phyloP scores from a whole-genome alignment of 1,139 yeast species.

The Magnusiomyces suaveolens region DNA sequence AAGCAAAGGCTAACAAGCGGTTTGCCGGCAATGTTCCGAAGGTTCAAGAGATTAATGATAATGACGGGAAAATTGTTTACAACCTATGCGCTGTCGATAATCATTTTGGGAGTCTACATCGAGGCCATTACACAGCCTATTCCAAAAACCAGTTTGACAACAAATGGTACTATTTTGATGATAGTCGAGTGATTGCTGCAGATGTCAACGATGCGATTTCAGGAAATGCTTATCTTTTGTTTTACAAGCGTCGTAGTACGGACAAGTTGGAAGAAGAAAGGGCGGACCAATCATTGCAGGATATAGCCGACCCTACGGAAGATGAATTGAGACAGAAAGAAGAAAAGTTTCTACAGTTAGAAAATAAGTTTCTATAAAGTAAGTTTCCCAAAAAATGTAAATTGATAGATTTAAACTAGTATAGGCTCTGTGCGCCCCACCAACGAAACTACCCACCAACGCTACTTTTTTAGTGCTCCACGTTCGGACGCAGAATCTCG shows the following conservation, averaged over 20 bases:
- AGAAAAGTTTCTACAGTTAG: background rate
- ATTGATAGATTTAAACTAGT: too few species aligned
- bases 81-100: slow-evolving; percentile 90
- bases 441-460: too few species aligned
- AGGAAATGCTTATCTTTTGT: slow-evolving; percentile 79
- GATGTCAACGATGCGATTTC: slow-evolving; percentile 54
- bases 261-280: slow-evolving; percentile 29
- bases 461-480: too few species aligned
- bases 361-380: too few species aligned
- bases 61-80: slow-evolving; percentile 36
- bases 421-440: too few species aligned
- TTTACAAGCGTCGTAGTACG: slow-evolving; percentile 54
- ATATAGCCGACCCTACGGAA: slow-evolving; percentile 9
- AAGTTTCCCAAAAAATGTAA: too few species aligned
- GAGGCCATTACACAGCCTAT: slow-evolving; percentile 93
- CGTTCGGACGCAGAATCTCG: too few species aligned
- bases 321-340: background rate
- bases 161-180: slow-evolving; percentile 87
- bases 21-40: background rate
- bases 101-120: slow-evolving; percentile 93
- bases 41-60: slow-evolving; percentile 18
- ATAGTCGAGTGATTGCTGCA: slow-evolving; percentile 56
- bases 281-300: slow-evolving; percentile 27
- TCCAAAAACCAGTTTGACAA: slow-evolving; percentile 69
- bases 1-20: slow-evolving; percentile 20